A percentile compares a stretch with the other conserved stretches of the same genome.
Evolutionary conservation across 1,284 basidiomycete species (phyloP).

Genomic region (Porphyrellus sp.): DNA sequence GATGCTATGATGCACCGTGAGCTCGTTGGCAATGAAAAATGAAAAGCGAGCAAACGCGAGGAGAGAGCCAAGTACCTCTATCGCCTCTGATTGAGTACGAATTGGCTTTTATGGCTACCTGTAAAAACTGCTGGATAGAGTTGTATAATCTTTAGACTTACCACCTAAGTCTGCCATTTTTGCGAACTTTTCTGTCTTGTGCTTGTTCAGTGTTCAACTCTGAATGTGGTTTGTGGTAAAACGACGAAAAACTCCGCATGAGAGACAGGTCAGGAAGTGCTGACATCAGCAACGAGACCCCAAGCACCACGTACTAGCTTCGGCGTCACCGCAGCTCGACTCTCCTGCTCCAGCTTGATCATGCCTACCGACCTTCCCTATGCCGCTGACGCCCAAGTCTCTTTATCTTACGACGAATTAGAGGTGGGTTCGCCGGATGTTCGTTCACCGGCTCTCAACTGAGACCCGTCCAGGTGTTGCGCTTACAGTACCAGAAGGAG

Average conservation of each 20-base stretch:
- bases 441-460: neutral
- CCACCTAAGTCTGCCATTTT: constrained; percentile 43
- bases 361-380: constrained; percentile 90
- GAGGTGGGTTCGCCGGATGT: constrained; percentile 49
- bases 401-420: constrained; percentile 86
- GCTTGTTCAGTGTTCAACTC: constrained; percentile 6
- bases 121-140: constrained; percentile 26
- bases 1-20: constrained; percentile 60
- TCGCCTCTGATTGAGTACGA: constrained; percentile 34
- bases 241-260: constrained; percentile 23
- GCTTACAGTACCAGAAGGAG: constrained; percentile 88
- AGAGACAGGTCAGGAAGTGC: constrained; percentile 3
- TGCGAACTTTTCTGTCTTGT: constrained; percentile 27
- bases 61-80: constrained; percentile 36
- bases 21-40: constrained; percentile 38
- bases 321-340: constrained; percentile 13
- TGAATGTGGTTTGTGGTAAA: constrained; percentile 29
- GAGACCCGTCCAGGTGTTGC: constrained; percentile 60
- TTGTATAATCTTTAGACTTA: constrained; percentile 24
- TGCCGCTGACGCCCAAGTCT: constrained; percentile 90
- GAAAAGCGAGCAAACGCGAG: constrained; percentile 22
- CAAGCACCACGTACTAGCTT: constrained; percentile 10
- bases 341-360: constrained; percentile 8
- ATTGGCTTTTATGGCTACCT: constrained; percentile 30
- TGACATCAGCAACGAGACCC: constrained; percentile 32